Evolutionary conservation across 106 monocot species (phyloP).

Genomic region (Apostasia ramifera): DNA sequence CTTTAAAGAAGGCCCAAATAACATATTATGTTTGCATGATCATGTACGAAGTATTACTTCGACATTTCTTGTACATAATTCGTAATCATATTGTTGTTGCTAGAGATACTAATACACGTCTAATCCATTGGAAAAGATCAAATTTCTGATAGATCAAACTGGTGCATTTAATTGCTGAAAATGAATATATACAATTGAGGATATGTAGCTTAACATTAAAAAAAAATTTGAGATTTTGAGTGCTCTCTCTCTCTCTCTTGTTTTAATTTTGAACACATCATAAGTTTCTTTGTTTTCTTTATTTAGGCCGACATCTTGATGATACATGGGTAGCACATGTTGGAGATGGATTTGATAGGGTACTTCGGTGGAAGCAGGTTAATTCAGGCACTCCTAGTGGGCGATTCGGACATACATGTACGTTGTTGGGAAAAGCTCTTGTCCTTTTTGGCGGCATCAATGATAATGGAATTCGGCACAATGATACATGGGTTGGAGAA

Average conservation of each 20-base stretch:
- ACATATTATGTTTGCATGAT: too few species aligned
- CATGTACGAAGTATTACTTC: too few species aligned
- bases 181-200: not conserved
- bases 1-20: too few species aligned
- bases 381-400: constrained; percentile 69
- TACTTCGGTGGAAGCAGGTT: constrained; percentile 53
- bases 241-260: not conserved
- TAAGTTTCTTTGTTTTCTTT: constrained; percentile 10
- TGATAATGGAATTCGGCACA: constrained; percentile 69
- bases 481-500: constrained; percentile 79
- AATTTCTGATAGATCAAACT: too few species aligned
- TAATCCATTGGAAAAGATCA: too few species aligned
- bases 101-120: too few species aligned
- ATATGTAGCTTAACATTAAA: not conserved
- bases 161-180: too few species aligned
- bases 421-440: constrained; percentile 30
- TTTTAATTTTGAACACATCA: not conserved
- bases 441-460: constrained; percentile 91
- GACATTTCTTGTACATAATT: too few species aligned
- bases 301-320: constrained; percentile 88
- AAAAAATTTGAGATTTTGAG: not conserved
- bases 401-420: constrained; percentile 86
- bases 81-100: too few species aligned
- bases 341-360: constrained; percentile 27
- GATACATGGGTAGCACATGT: constrained; percentile 82